Percentiles rank a stretch among this genome's conserved stretches.
Conservation (phyloP, 2,329 filamentous ascomycete genomes). For the Parastagonospora nodorum region DNA sequence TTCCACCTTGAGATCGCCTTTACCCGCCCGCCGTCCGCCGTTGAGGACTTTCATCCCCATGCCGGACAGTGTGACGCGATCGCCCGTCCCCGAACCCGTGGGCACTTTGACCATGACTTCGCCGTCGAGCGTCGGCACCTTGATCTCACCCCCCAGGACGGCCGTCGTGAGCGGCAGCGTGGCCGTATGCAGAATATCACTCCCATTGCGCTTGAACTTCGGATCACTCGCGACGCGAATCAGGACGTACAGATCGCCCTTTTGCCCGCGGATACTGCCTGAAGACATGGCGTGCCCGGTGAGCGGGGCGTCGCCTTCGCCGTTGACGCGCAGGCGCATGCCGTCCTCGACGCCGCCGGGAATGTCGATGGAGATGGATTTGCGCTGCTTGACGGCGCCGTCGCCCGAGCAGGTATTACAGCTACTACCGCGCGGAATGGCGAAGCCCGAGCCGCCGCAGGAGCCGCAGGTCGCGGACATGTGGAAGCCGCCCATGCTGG, state of each 20-base stretch:
- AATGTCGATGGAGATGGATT: constrained; percentile 87
- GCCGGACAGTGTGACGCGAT: constrained; percentile 84
- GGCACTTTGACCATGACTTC: constrained; percentile 88
- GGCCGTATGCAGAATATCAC: constrained; percentile 91
- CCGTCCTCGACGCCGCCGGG: constrained; percentile 95
- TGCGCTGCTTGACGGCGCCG: constrained; percentile 81
- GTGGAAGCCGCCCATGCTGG: constrained; percentile 93
- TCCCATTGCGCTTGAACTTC: constrained; percentile 84
- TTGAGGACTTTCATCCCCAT: constrained; percentile 91
- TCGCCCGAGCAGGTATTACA: constrained; percentile 81
- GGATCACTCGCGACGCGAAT: constrained; percentile 88
- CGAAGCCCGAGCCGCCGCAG: constrained; percentile 79
- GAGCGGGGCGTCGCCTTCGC: constrained; percentile 84
- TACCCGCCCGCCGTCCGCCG: constrained; percentile 60
- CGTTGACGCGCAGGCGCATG: constrained; percentile 84
- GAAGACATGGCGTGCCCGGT: constrained; percentile 72
- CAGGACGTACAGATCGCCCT: constrained; percentile 89
- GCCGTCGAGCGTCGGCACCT: constrained; percentile 86
- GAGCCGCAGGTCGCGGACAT: constrained; percentile 86
- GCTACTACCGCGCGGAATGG: constrained; percentile 78
- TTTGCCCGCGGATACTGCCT: constrained; percentile 64
- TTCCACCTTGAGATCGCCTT: constrained; percentile 88
- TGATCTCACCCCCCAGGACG: constrained; percentile 86
- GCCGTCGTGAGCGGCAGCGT: constrained; percentile 91
- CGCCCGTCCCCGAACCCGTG: constrained; percentile 90